Percentiles rank a stretch among this genome's conserved stretches.
These are phyloP conservation scores for Artemisia annua DNA, from an alignment of 129 eudicot genomes.

Conservation along the genomic window DNA sequence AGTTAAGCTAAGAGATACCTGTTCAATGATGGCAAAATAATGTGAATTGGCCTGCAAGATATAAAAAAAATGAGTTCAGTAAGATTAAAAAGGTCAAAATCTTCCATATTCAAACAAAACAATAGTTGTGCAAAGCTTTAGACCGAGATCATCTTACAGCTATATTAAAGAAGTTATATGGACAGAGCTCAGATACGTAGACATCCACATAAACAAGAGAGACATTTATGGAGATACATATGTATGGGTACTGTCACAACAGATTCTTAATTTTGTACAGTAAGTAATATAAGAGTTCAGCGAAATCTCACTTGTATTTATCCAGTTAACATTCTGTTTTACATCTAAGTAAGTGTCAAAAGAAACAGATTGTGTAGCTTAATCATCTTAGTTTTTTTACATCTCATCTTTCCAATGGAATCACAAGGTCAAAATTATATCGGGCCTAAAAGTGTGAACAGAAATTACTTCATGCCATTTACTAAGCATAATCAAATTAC, in stretches of 20 bases:
- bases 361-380: too few relatives aligned
- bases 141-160: not conserved
- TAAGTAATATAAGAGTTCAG: not conserved
- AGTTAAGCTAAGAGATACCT: slow-evolving; percentile 51
- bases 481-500: too few relatives aligned
- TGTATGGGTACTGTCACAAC: not conserved
- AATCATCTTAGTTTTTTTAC: too few relatives aligned
- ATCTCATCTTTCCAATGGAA: too few relatives aligned
- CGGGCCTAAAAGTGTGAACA: too few relatives aligned
- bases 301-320: too few relatives aligned
- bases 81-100: slow-evolving; percentile 4
- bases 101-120: not conserved
- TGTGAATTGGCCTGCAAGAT: slow-evolving; percentile 97
- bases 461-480: too few relatives aligned
- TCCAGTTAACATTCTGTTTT: too few relatives aligned
- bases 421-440: too few relatives aligned
- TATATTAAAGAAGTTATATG: too few relatives aligned
- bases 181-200: too few relatives aligned
- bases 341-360: too few relatives aligned
- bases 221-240: not conserved
- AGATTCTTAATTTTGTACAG: not conserved
- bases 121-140: not conserved
- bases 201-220: not conserved
- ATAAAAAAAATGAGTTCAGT: slow-evolving; percentile 22
- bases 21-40: slow-evolving; percentile 96